phyloP scores from a whole-genome alignment of 768 basidiomycete genomes.

The Pulveroboletus sp. region DNA sequence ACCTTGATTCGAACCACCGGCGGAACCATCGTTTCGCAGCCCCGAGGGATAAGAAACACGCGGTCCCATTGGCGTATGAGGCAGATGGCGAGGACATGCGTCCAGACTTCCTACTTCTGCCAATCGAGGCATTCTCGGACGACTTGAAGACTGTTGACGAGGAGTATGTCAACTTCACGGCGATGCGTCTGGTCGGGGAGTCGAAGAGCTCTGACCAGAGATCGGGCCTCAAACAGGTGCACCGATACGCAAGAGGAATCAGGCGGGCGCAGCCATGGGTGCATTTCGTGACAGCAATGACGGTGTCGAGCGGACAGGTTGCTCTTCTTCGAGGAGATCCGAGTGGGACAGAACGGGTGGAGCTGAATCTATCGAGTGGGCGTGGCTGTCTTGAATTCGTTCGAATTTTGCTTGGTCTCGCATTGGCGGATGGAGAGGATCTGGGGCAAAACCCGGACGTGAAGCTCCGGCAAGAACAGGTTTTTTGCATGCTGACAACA shows the following conservation, averaged over 20 bases:
- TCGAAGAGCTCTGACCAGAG: no score
- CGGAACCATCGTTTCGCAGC: no score
- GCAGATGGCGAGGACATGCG: slow-evolving; percentile 1
- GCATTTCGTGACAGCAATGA: not conserved
- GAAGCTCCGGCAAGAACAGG: no score
- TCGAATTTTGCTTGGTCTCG: slow-evolving; percentile 1
- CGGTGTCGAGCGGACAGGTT: not conserved
- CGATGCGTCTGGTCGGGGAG: no score
- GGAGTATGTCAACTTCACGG: no score
- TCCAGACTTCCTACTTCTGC: slow-evolving; percentile 1
- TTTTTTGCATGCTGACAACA: no score
- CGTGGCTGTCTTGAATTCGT: slow-evolving; percentile 2
- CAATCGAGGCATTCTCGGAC: not conserved
- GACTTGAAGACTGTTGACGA: not conserved
- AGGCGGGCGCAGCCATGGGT: slow-evolving; percentile 3
- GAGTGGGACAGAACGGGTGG: not conserved
- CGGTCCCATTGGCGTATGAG: slow-evolving; percentile 32
- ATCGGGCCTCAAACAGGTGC: no score
- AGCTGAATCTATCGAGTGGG: not conserved
- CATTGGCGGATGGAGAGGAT: no score
- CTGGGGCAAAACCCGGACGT: no score
- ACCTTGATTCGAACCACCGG: no score
- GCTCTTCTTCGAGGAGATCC: slow-evolving; percentile 1
- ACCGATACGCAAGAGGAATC: no score
- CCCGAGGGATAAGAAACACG: no score